These are phyloP conservation scores for Kurtzmaniella fragi DNA, from an alignment of 805 yeast genomes.

Conservation along the genomic window DNA sequence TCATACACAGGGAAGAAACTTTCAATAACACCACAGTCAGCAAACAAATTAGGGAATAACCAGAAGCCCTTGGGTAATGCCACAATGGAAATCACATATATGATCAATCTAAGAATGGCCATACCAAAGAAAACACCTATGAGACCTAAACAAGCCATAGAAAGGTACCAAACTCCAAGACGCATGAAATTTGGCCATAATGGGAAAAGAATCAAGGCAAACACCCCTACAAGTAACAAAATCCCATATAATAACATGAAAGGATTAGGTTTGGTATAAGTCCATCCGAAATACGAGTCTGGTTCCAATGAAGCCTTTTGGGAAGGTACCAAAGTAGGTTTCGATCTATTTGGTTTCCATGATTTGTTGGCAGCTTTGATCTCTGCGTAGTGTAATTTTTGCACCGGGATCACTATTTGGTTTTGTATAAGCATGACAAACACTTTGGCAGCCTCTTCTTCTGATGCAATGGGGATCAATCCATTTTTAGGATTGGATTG, in stretches of 20 bases:
- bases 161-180: constrained; percentile 83
- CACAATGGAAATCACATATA: constrained; percentile 57
- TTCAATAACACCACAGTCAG: constrained; percentile 89
- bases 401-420: constrained; percentile 71
- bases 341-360: constrained; percentile 55
- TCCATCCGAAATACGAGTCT: constrained; percentile 80
- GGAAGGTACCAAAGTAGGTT: constrained; percentile 54
- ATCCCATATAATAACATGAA: constrained; percentile 57
- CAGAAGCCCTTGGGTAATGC: constrained; percentile 74
- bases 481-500: constrained; percentile 43
- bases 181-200: constrained; percentile 93
- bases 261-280: constrained; percentile 68
- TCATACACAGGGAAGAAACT: constrained; percentile 88
- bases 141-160: constrained; percentile 70
- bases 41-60: constrained; percentile 94
- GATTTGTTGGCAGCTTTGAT: constrained; percentile 50
- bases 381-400: constrained; percentile 65
- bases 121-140: constrained; percentile 69
- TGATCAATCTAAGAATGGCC: constrained; percentile 73
- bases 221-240: constrained; percentile 59
- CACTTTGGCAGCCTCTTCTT: constrained; percentile 53
- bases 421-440: constrained; percentile 66
- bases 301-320: constrained; percentile 57
- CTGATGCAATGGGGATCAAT: constrained; percentile 40
- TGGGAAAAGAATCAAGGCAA: constrained; percentile 74